Base-by-base conservation (phyloP, 202 grass and related monocot genomes). In the Eragrostis tef region DNA sequence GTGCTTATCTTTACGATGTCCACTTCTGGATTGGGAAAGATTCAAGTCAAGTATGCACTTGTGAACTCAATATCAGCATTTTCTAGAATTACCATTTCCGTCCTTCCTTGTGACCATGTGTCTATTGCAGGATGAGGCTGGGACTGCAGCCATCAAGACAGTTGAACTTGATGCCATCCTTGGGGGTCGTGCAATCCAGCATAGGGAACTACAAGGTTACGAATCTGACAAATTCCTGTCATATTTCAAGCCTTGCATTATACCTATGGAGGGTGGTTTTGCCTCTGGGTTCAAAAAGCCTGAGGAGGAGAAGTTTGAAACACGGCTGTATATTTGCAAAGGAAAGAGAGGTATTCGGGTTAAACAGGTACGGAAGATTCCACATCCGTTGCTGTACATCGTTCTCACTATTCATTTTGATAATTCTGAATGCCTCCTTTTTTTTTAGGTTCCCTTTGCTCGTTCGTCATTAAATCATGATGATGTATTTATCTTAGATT, bases 21-120 rank as follows among this genome's bases (percentile, higher is more conserved):
- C 94, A 97, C 83, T 97, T 97, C 74, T 97, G 94, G 94, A 94
- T 97, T 41, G 94, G 94, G 57, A 97, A 97, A 83, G 91, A 97
- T 80, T 94, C 94, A 6, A 97, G 89, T 86, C 94, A 97, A 86
- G 94, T 97, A 94, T n/a, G 14, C 11, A 21, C 54, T 67, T 84
- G 34, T 44, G 34, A 70, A 75, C 50, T 75, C 24, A 15, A 54
- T 61, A 47, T 71, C 64, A 41, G 34, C 9, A 22, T 51, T 59
- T 70, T 59, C 41, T 49, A 81, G 13, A 64, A 57, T 59, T 70
- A 64, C 66, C 57, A 44, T 64, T 77, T 80, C 25, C 14, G 52
- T 70, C 42, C 46, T 64, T 73, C 4, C 74, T 60, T 73, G 21
- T 36, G 73, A 87, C 20, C 10, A 52, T 34, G n/a, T 69, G 44